Conservation (phyloP, 2,329 filamentous ascomycete genomes). For the Thermoascus crustaceus region DNA sequence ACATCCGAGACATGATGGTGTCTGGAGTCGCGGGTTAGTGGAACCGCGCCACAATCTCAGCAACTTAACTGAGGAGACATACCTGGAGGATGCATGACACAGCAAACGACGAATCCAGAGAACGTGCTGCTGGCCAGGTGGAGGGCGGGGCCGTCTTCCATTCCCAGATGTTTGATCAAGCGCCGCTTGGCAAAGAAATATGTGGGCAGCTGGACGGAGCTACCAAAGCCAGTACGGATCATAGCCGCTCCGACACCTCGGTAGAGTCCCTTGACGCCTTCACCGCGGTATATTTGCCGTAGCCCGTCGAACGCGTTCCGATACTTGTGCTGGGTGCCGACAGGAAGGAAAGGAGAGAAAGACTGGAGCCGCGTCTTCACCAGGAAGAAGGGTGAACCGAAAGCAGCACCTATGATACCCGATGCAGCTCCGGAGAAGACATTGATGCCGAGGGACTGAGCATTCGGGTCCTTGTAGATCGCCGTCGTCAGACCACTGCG, state of each 20-base stretch:
- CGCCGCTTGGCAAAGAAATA: slow-evolving; percentile 96
- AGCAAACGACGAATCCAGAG: slow-evolving; percentile 93
- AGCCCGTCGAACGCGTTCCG: slow-evolving; percentile 77
- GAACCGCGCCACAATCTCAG: slow-evolving; percentile 4
- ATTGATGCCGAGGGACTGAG: slow-evolving; percentile 83
- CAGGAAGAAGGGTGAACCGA: slow-evolving; percentile 92
- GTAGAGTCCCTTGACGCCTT: slow-evolving; percentile 77
- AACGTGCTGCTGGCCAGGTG: slow-evolving; percentile 82
- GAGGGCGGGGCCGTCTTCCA: slow-evolving; percentile 83
- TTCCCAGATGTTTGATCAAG: slow-evolving; percentile 70
- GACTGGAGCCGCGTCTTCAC: slow-evolving; percentile 95
- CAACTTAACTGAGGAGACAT: slow-evolving; percentile 21
- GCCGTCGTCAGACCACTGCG: slow-evolving; percentile 61
- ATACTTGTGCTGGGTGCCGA: slow-evolving; percentile 95
- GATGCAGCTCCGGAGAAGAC: slow-evolving; percentile 86
- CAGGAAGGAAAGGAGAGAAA: slow-evolving; percentile 82
- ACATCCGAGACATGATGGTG: slow-evolving; percentile 97
- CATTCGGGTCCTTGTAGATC: slow-evolving; percentile 62
- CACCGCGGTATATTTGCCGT: slow-evolving; percentile 64
- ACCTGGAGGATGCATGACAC: slow-evolving; percentile 96
- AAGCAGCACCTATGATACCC: slow-evolving; percentile 84
- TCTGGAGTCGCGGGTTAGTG: slow-evolving; percentile 42
- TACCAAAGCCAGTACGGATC: slow-evolving; percentile 92
- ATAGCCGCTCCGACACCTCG: slow-evolving; percentile 86
- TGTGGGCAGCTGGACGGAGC: slow-evolving; percentile 89